phyloP scores from a whole-genome alignment of 805 yeast species.

The Ogataea methanolica region DNA sequence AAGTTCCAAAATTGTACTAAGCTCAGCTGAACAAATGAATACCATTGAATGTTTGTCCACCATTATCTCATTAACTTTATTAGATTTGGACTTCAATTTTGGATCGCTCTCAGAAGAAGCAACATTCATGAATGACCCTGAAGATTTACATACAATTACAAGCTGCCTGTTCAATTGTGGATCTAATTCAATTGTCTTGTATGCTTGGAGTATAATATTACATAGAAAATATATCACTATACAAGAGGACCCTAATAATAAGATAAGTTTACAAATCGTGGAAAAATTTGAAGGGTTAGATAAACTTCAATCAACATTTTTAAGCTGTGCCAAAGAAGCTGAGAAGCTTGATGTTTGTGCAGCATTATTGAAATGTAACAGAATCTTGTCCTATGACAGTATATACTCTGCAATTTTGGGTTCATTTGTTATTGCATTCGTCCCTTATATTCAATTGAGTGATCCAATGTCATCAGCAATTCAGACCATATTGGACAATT shows the following conservation, averaged over 20 bases:
- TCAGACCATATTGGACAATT: constrained; percentile 35
- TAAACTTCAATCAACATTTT: constrained; percentile 23
- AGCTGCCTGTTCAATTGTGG: constrained; percentile 25
- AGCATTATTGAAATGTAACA: constrained; percentile 37
- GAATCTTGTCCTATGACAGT: constrained; percentile 43
- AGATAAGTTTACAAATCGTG: constrained; percentile 15
- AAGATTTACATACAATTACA: constrained; percentile 27
- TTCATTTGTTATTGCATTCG: constrained; percentile 37
- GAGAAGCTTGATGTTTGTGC: constrained; percentile 40
- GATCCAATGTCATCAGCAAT: constrained; percentile 40
- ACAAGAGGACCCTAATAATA: constrained; percentile 27
- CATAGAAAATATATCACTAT: constrained; percentile 46
- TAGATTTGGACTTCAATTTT: constrained; percentile 52
- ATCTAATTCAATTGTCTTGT: constrained; percentile 46
- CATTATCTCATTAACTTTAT: constrained; percentile 43
- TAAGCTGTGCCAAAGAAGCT: constrained; percentile 36
- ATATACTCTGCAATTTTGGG: constrained; percentile 48
- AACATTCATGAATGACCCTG: constrained; percentile 40
- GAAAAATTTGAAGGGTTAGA: constrained; percentile 15
- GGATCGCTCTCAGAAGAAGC: constrained; percentile 35
- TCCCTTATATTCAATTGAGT: constrained; percentile 47
- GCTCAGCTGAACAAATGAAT: constrained; percentile 10
- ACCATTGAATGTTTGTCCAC: constrained; percentile 45
- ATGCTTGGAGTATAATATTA: constrained; percentile 63
- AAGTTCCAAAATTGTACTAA: constrained; percentile 23